Conservation (phyloP, 345 rosid species). For the Pistacia integerrima region DNA sequence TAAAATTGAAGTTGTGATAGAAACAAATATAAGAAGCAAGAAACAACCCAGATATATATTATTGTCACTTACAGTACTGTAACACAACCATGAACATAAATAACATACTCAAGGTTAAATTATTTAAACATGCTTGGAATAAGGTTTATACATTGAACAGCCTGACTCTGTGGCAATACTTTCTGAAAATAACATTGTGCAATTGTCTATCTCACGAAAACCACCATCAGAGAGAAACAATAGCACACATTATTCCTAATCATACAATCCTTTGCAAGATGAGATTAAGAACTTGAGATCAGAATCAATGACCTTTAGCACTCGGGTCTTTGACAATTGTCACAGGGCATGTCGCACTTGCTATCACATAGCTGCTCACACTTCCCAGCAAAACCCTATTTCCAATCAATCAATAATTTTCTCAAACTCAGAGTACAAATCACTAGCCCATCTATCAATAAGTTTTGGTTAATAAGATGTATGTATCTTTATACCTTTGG, state of each 20-base stretch:
- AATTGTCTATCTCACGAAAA: not conserved
- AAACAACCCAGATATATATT: not conserved
- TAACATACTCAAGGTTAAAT: not conserved
- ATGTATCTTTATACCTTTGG: conserved; percentile 45
- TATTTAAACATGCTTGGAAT: not conserved
- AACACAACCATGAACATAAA: not conserved
- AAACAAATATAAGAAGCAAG: not conserved
- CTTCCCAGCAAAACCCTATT: conserved; percentile 65
- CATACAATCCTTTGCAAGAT: not conserved
- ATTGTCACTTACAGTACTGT: not conserved
- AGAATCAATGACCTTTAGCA: not conserved
- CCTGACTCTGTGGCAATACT: not conserved
- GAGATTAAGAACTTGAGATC: not conserved
- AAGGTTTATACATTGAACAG: not conserved
- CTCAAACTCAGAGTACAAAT: not conserved
- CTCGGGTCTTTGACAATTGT: conserved; percentile 47
- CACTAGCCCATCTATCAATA: not conserved
- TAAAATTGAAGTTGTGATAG: not conserved
- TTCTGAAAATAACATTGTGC: not conserved
- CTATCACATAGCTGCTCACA: conserved; percentile 54
- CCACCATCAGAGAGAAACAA: not conserved
- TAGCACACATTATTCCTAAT: not conserved
- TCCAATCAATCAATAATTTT: conserved; percentile 2
- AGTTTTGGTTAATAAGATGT: not conserved
- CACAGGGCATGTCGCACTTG: conserved; percentile 56